Percentiles rank a stretch among this genome's conserved stretches.
Conservation (phyloP, 2,329 filamentous ascomycete species). For the Graphium sp. region DNA sequence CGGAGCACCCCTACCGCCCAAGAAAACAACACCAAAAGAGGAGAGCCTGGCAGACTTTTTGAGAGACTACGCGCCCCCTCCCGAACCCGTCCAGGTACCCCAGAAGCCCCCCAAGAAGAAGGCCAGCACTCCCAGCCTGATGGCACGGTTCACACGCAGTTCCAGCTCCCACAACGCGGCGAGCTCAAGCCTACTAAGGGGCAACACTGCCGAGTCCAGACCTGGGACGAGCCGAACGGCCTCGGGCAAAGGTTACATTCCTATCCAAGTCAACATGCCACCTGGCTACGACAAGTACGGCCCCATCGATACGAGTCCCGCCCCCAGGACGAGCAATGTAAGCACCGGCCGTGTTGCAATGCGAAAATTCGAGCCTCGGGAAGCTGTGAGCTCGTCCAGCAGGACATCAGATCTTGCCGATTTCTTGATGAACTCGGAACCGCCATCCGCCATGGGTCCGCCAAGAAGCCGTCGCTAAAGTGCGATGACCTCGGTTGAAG, state of each 20-base stretch:
- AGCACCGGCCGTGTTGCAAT: constrained; percentile 25
- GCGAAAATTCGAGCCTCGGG: constrained; percentile 42
- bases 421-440: constrained; percentile 54
- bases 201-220: constrained; percentile 10
- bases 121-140: constrained; percentile 43
- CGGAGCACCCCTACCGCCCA: constrained; percentile 19
- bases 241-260: constrained; percentile 25
- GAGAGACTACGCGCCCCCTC: constrained; percentile 49
- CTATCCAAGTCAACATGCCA: constrained; percentile 34
- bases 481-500: constrained; percentile 1
- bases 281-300: constrained; percentile 24
- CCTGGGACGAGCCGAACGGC: constrained; percentile 18
- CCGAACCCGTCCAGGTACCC: constrained; percentile 18
- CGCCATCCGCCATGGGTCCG: constrained; percentile 20
- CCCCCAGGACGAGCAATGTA: constrained; percentile 6
- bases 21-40: constrained; percentile 27
- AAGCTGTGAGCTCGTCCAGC: constrained; percentile 23
- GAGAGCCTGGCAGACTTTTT: constrained; percentile 63
- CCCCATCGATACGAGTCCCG: constrained; percentile 9
- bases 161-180: constrained; percentile 13
- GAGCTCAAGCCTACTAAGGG: constrained; percentile 10
- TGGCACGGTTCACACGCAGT: constrained; percentile 34
- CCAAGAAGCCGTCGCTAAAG: background rate
- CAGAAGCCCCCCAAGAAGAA: constrained; percentile 40
- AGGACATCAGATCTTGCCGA: constrained; percentile 52